These are phyloP conservation scores for Epichloe baconii DNA, from an alignment of 2,329 filamentous ascomycete genomes.

Conservation along the genomic window DNA sequence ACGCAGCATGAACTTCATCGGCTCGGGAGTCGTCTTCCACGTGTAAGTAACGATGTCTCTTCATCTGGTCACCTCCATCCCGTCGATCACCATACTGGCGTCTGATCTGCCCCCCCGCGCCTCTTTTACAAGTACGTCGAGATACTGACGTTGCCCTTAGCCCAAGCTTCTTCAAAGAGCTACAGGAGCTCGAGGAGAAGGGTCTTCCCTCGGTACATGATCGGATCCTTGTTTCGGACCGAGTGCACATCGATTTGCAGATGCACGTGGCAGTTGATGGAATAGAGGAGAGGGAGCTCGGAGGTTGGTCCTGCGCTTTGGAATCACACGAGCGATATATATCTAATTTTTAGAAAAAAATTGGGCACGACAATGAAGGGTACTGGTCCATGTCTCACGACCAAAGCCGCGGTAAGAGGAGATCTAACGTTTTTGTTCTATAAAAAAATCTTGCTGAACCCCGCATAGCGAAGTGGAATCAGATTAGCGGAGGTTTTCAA, in stretches of 20 bases:
- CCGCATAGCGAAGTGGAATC: conserved; percentile 43
- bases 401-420: too few species aligned
- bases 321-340: too few species aligned
- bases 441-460: too few species aligned
- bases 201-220: conserved; percentile 14
- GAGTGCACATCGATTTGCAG: conserved; percentile 51
- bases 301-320: conserved; percentile 14
- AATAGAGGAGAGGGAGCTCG: conserved; percentile 44
- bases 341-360: too few species aligned
- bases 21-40: conserved; percentile 55
- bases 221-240: conserved; percentile 49
- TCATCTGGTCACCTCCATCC: too few species aligned
- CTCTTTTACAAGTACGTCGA: too few species aligned
- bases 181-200: conserved; percentile 24
- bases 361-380: too few species aligned
- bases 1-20: conserved; percentile 51
- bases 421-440: too few species aligned
- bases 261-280: conserved; percentile 57
- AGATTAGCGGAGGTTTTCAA: conserved; percentile 56
- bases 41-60: conserved; percentile 9
- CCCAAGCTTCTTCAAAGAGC: conserved; percentile 26
- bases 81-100: too few species aligned
- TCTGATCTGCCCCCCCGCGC: too few species aligned
- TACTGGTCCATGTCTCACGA: too few species aligned
- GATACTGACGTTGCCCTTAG: too few species aligned